Base-by-base conservation (phyloP, 2,329 filamentous ascomycete species). In the Sarocladium strictum region DNA sequence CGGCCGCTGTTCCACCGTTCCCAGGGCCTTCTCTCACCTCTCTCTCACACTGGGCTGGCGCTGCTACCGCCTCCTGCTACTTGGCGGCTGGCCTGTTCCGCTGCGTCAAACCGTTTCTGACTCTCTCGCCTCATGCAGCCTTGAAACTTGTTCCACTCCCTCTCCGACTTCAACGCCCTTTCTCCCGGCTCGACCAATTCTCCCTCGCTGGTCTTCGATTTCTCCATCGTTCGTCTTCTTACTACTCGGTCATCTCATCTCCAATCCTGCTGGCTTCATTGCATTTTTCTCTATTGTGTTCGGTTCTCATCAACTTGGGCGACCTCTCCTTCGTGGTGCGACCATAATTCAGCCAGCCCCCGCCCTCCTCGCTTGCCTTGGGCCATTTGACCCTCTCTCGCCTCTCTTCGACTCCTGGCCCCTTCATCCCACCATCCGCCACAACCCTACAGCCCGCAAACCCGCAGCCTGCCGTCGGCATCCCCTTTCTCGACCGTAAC, bases 101-200 rank as follows among this genome's bases (percentile, higher is more conserved):
- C 29, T 51, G 27, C 27, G 17, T 51, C 47, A 51, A 51, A 35
- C 29, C 23, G 47, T 51, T 35, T 51, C 47, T 51, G 47, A 51
- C 47, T 51, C 47, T 51, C n/a, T 35, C 47, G 47, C 47, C 47
- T 51, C 47, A 51, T 51, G 47, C 47, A 51, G 47, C 47, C 47
- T 51, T 51, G 47, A 51, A 51, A 51, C 47, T 51, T 51, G 47
- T 51, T 51, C 47, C 47, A 51, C 47, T 35, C 29, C 47, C 17
- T 51, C 27, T 35, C 29, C 43, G 21, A 47, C 23, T 29, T 51
- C 47, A 35, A 35, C 27, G 29, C 47, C 17, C 23, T 35, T 51
- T 23, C 27, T 17, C 26, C 47, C 26, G 19, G 21, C 27, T 35
- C 47, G 29, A n/a, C 47, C 17, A 51, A 51, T 51, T 51, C 47